phyloP scores from a whole-genome alignment of 73 alveolate genomes.

The Uronychia binucleata region DNA sequence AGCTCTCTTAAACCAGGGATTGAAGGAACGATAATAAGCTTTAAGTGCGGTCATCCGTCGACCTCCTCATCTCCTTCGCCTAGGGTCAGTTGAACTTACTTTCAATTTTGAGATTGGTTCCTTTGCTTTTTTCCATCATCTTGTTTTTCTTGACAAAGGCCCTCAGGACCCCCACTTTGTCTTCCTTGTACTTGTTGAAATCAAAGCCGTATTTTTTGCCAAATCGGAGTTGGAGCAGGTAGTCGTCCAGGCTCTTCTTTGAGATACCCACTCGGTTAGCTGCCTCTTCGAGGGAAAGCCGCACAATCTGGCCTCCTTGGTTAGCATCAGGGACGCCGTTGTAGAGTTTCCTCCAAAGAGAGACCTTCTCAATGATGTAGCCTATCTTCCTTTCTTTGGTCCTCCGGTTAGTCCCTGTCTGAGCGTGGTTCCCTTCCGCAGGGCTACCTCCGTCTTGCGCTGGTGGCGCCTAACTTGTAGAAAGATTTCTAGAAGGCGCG shows the following conservation, averaged over 20 bases:
- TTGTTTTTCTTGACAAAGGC: slow-evolving; percentile 75
- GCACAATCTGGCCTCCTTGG: slow-evolving; percentile 65
- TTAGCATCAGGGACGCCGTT: slow-evolving; percentile 74
- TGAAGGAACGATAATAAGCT: neutral
- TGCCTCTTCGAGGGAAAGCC: slow-evolving; percentile 85
- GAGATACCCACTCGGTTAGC: slow-evolving; percentile 85
- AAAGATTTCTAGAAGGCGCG: too few relatives aligned
- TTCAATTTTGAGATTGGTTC: neutral
- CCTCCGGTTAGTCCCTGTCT: slow-evolving; percentile 59
- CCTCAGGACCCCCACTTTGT: slow-evolving; percentile 85
- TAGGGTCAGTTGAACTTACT: neutral
- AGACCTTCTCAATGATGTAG: slow-evolving; percentile 89
- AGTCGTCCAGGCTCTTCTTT: slow-evolving; percentile 89
- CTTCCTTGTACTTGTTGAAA: slow-evolving; percentile 87
- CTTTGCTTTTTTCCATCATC: slow-evolving; percentile 8
- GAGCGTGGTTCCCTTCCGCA: too few relatives aligned
- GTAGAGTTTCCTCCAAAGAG: slow-evolving; percentile 93
- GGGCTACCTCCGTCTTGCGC: too few relatives aligned
- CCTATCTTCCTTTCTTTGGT: slow-evolving; percentile 92
- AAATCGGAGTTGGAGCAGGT: slow-evolving; percentile 79
- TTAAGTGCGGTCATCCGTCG: neutral
- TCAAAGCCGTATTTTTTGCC: slow-evolving; percentile 89
- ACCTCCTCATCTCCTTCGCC: neutral
- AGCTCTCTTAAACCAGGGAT: neutral
- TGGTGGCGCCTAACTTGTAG: too few relatives aligned